phyloP scores from a whole-genome alignment of 2,329 filamentous ascomycete genomes.

The Trichoderma koningiopsis region DNA sequence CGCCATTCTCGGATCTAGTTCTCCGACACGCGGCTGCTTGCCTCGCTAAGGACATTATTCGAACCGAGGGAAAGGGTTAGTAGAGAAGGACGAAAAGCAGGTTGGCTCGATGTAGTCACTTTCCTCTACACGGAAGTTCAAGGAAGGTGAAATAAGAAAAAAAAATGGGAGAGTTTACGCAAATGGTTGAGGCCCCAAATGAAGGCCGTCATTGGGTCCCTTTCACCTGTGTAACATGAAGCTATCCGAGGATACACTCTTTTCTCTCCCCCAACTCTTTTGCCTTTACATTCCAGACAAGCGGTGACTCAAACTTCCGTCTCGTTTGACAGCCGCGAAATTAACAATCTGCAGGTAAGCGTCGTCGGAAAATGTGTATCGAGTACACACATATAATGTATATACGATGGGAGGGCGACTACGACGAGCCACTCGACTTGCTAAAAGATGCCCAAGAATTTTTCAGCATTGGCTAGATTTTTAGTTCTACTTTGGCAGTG shows the following conservation, averaged over 20 bases:
- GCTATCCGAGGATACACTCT: background rate
- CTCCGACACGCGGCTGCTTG: background rate
- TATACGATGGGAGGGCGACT: background rate
- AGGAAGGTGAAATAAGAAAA: background rate
- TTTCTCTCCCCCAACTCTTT: background rate
- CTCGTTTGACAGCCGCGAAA: conserved; percentile 1
- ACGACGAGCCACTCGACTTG: background rate
- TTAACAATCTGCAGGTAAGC: conserved; percentile 15
- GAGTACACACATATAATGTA: background rate
- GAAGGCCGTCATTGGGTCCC: background rate
- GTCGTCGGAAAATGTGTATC: conserved; percentile 1
- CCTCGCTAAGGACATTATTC: background rate
- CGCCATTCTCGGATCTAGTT: background rate
- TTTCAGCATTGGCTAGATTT: background rate
- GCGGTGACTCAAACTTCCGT: conserved; percentile 8
- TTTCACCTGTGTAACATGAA: background rate
- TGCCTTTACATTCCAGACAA: background rate
- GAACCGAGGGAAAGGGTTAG: background rate
- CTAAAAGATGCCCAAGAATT: background rate
- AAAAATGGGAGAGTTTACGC: background rate
- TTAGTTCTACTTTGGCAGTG: background rate
- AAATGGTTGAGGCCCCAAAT: background rate
- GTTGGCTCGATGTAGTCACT: background rate
- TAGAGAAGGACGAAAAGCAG: background rate
- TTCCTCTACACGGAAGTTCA: background rate